These are phyloP conservation scores for Komagataella kurtzmanii DNA, from an alignment of 805 yeast species.

Conservation along the genomic window DNA sequence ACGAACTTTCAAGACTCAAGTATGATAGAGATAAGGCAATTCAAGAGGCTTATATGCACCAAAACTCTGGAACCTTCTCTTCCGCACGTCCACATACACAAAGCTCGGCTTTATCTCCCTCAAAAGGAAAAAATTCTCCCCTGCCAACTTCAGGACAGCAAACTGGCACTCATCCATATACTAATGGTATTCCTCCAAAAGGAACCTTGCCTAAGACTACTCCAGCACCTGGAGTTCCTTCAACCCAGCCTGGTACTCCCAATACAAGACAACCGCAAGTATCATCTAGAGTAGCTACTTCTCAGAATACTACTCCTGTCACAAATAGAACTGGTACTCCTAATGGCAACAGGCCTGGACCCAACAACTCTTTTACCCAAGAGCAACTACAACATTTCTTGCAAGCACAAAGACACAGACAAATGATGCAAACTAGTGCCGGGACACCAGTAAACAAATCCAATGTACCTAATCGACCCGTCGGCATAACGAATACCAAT, in stretches of 20 bases:
- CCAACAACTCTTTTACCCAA: constrained; percentile 40
- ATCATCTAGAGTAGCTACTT: background rate
- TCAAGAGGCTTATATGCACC: constrained; percentile 52
- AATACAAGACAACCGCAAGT: background rate
- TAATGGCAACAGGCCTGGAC: constrained; percentile 6
- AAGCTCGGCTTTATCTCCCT: background rate
- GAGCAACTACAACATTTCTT: constrained; percentile 49
- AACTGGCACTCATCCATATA: constrained; percentile 1
- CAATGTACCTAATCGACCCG: constrained; percentile 1
- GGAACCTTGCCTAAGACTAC: background rate
- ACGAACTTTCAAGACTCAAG: constrained; percentile 72
- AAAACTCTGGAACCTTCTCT: constrained; percentile 1
- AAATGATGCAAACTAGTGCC: constrained; percentile 30
- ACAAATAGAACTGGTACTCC: background rate
- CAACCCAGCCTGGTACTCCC: background rate
- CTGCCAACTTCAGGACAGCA: constrained; percentile 4
- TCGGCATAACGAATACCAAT: background rate
- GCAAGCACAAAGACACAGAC: constrained; percentile 36
- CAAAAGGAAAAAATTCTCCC: background rate
- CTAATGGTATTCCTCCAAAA: constrained; percentile 2
- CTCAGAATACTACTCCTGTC: background rate
- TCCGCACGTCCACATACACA: background rate
- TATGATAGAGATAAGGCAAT: constrained; percentile 76
- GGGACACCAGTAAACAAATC: constrained; percentile 11
- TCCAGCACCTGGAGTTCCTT: background rate